Percentiles rank a stretch among this genome's conserved stretches.
Evolutionary conservation across 139 green algal genomes (phyloP).

Genomic region (Auxenochlorella pyrenoidosa): DNA sequence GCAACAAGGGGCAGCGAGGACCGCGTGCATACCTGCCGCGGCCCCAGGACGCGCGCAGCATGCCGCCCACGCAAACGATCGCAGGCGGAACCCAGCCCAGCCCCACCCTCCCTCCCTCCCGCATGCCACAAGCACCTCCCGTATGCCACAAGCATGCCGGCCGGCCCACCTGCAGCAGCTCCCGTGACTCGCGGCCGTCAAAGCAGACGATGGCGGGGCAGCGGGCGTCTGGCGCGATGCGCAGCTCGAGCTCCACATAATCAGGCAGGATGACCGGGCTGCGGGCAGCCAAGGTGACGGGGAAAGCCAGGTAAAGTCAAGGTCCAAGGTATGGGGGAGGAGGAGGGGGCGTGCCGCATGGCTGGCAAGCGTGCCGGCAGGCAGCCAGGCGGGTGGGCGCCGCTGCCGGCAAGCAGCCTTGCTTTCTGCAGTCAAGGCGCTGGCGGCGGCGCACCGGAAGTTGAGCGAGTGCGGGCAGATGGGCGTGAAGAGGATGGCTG

Average conservation of each 20-base stretch:
- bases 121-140: too few relatives aligned
- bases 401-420: too few relatives aligned
- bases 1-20: background rate
- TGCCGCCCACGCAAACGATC: background rate
- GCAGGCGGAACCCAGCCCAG: too few relatives aligned
- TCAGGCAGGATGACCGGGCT: constrained; percentile 97
- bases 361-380: background rate
- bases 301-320: background rate
- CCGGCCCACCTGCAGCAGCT: constrained; percentile 66
- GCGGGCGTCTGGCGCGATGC: constrained; percentile 82
- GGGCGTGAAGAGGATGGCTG: constrained; percentile 93
- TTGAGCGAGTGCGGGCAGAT: constrained; percentile 97
- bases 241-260: constrained; percentile 85
- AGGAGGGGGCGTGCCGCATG: background rate
- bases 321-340: background rate
- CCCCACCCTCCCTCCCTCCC: too few relatives aligned
- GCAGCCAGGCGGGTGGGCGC: too few relatives aligned
- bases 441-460: constrained; percentile 81
- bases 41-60: background rate
- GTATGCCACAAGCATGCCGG: too few relatives aligned
- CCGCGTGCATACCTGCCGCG: background rate
- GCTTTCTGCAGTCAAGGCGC: too few relatives aligned
- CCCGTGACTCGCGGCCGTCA: constrained; percentile 87
- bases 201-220: constrained; percentile 94
- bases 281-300: constrained; percentile 35